Conservation (phyloP, 108 stramenopile genomes). For the Thalassiosira profunda region DNA sequence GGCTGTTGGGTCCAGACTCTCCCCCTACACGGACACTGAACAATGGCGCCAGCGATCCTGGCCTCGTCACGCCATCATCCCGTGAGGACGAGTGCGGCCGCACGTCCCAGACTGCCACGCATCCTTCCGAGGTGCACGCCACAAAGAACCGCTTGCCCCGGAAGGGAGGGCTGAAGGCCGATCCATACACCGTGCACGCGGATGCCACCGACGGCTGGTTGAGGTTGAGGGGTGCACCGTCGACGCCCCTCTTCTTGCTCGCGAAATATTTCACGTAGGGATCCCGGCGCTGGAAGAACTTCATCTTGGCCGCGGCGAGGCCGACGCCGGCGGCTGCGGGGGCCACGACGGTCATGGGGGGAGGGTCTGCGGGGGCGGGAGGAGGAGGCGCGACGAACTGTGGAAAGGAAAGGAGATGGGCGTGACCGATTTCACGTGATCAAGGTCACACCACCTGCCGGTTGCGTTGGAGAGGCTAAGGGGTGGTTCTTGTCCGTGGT, state of each 20-base stretch:
- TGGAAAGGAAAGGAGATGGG: too few relatives aligned
- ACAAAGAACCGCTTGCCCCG: conserved; percentile 13
- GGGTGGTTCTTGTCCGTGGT: too few relatives aligned
- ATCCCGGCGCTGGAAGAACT: conserved; percentile 14
- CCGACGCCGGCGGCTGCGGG: too few relatives aligned
- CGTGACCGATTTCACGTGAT: too few relatives aligned
- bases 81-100: neutral
- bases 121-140: conserved; percentile 35
- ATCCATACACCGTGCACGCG: conserved; percentile 27
- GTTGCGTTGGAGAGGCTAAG: too few relatives aligned
- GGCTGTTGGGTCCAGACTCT: neutral
- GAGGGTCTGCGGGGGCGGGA: too few relatives aligned
- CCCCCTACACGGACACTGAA: neutral
- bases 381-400: too few relatives aligned
- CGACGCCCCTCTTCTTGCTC: neutral
- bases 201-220: too few relatives aligned
- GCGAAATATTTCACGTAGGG: conserved; percentile 5
- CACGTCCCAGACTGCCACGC: conserved; percentile 28
- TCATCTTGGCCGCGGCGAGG: conserved; percentile 5
- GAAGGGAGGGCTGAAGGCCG: conserved; percentile 17
- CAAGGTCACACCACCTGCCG: too few relatives aligned
- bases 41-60: neutral
- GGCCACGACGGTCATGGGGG: too few relatives aligned
- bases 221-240: neutral
- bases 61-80: neutral